phyloP scores from a whole-genome alignment of 2,329 filamentous ascomycete genomes.

The Colletotrichum lentis region DNA sequence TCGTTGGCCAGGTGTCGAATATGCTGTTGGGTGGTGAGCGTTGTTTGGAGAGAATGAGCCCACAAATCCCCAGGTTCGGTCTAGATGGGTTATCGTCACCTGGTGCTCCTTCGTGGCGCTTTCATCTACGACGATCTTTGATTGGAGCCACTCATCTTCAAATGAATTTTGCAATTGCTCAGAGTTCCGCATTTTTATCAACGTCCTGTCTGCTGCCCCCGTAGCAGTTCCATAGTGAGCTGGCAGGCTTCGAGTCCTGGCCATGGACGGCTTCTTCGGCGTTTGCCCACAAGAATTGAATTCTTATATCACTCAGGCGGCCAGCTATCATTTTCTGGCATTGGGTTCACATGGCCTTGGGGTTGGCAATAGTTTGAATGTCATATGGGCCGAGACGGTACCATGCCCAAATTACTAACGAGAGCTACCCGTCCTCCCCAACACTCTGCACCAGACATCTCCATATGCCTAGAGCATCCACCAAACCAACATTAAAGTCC shows the following conservation, averaged over 20 bases:
- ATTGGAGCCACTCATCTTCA: neutral
- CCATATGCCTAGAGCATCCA: neutral
- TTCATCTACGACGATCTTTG: neutral
- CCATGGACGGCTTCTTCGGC: too few relatives aligned
- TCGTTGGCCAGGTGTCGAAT: too few relatives aligned
- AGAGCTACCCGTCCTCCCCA: neutral
- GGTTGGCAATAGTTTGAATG: neutral
- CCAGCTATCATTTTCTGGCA: too few relatives aligned
- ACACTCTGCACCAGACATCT: neutral
- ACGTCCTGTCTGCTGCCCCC: too few relatives aligned
- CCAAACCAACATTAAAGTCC: neutral
- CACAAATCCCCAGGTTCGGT: neutral
- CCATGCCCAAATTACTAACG: neutral
- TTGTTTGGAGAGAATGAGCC: neutral
- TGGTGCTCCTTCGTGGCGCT: neutral
- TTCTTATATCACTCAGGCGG: too few relatives aligned
- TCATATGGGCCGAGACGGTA: neutral
- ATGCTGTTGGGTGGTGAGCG: neutral
- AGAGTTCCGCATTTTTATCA: too few relatives aligned
- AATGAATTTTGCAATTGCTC: neutral
- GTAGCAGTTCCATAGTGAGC: too few relatives aligned
- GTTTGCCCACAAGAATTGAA: too few relatives aligned
- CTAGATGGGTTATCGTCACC: neutral
- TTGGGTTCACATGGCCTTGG: neutral
- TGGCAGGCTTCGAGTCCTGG: too few relatives aligned